These are phyloP conservation scores for Exophiala spinifera DNA, from an alignment of 2,329 filamentous ascomycete species.

Conservation along the genomic window DNA sequence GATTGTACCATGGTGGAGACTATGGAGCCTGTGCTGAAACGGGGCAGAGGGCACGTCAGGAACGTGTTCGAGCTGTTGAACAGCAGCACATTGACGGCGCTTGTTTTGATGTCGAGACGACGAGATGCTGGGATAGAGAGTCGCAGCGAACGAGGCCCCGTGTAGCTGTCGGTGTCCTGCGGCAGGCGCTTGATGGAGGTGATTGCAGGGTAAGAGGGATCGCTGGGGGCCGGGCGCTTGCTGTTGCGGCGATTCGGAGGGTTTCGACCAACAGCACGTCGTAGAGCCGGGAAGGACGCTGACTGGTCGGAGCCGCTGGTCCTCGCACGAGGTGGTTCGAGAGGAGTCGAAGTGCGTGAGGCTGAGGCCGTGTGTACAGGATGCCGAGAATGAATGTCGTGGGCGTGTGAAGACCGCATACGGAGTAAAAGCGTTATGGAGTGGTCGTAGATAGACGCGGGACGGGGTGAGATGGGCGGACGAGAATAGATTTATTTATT, in stretches of 20 bases:
- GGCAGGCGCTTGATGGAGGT: constrained; percentile 22
- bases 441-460: background rate
- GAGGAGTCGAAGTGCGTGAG: background rate
- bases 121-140: too few relatives aligned
- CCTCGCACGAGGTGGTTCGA: background rate
- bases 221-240: constrained; percentile 19
- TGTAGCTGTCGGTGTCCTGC: background rate
- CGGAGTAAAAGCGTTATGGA: background rate
- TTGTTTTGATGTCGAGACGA: constrained; percentile 14
- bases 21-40: constrained; percentile 14
- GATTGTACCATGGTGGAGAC: background rate
- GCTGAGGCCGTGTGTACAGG: background rate
- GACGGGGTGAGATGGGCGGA: background rate
- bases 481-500: background rate
- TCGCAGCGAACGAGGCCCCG: constrained; percentile 2
- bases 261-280: background rate
- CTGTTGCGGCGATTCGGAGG: constrained; percentile 3
- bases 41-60: constrained; percentile 5
- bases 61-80: constrained; percentile 1
- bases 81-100: constrained; percentile 1
- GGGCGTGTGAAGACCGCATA: background rate
- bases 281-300: background rate
- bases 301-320: background rate
- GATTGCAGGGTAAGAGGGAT: constrained; percentile 20
- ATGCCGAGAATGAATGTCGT: background rate